Evolutionary conservation across 148 eudicot genomes (phyloP).

Genomic region (Persicaria tinctoria): DNA sequence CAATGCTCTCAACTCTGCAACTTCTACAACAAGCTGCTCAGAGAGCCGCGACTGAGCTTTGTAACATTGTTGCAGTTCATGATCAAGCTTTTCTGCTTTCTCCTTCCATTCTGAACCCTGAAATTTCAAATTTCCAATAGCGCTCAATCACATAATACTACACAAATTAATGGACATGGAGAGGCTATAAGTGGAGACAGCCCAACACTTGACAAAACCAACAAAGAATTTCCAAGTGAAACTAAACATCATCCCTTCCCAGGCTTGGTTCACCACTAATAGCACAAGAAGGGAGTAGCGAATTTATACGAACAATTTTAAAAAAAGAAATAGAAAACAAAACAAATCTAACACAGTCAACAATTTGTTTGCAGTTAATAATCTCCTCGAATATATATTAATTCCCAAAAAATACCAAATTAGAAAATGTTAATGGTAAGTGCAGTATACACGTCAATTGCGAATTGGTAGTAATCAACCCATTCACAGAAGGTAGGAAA

Average conservation of each 20-base stretch:
- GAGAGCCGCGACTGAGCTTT: slow-evolving; percentile 89
- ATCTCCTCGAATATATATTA: background rate
- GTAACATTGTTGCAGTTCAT: slow-evolving; percentile 96
- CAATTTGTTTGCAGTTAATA: background rate
- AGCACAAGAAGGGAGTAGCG: background rate
- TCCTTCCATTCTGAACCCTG: slow-evolving; percentile 99
- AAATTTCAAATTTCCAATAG: background rate
- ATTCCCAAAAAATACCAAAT: background rate
- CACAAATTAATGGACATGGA: background rate
- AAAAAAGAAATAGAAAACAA: background rate
- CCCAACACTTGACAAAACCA: background rate
- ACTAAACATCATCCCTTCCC: background rate
- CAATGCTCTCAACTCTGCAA: slow-evolving; percentile 78
- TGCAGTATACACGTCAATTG: background rate
- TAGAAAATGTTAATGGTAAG: background rate
- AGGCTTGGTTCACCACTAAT: background rate
- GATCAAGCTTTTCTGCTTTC: slow-evolving; percentile 80
- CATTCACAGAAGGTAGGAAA: background rate
- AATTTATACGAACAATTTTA: background rate
- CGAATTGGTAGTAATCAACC: background rate
- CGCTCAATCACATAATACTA: background rate
- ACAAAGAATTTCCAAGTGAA: background rate
- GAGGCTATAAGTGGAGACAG: background rate
- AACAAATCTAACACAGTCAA: background rate
- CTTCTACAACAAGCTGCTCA: slow-evolving; percentile 90